These are phyloP conservation scores for Coemansia pectinata DNA, from an alignment of 192 early-diverging fungal species.

Conservation along the genomic window DNA sequence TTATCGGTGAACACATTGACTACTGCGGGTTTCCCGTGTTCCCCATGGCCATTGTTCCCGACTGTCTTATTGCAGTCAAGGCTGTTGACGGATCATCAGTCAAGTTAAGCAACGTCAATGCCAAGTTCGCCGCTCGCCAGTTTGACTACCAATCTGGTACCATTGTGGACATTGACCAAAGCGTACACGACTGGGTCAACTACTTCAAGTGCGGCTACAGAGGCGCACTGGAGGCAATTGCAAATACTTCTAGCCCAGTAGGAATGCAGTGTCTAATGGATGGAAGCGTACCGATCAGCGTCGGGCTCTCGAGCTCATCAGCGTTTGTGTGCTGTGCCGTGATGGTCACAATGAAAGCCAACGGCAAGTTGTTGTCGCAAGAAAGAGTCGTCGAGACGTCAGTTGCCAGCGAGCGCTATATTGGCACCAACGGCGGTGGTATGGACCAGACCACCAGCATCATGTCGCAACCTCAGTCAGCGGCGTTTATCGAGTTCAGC, in stretches of 20 bases:
- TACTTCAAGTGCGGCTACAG: slow-evolving; percentile 88
- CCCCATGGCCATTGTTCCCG: slow-evolving; percentile 91
- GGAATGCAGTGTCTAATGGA: slow-evolving; percentile 72
- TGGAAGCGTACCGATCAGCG: slow-evolving; percentile 79
- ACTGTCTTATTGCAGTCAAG: slow-evolving; percentile 28
- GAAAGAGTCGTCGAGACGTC: slow-evolving; percentile 60
- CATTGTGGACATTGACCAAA: slow-evolving; percentile 65
- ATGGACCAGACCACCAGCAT: slow-evolving; percentile 95
- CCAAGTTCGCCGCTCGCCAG: slow-evolving; percentile 8
- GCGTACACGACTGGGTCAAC: slow-evolving; percentile 73
- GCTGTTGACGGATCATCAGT: slow-evolving; percentile 9
- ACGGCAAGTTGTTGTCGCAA: slow-evolving; percentile 13
- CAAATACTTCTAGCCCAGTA: background rate
- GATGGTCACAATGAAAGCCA: slow-evolving; percentile 57
- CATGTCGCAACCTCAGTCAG: slow-evolving; percentile 67
- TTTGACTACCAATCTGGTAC: slow-evolving; percentile 11
- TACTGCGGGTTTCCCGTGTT: slow-evolving; percentile 93
- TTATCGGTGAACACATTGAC: slow-evolving; percentile 98
- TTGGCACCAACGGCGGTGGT: slow-evolving; percentile 67
- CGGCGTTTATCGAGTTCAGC: slow-evolving; percentile 75
- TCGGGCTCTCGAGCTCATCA: slow-evolving; percentile 83
- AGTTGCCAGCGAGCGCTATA: slow-evolving; percentile 79
- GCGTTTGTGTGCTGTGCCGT: slow-evolving; percentile 82
- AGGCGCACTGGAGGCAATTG: slow-evolving; percentile 41
- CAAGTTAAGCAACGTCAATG: slow-evolving; percentile 13